Evolutionary conservation across 495 filamentous ascomycete species (phyloP).

Genomic region (Neurospora intermedia): DNA sequence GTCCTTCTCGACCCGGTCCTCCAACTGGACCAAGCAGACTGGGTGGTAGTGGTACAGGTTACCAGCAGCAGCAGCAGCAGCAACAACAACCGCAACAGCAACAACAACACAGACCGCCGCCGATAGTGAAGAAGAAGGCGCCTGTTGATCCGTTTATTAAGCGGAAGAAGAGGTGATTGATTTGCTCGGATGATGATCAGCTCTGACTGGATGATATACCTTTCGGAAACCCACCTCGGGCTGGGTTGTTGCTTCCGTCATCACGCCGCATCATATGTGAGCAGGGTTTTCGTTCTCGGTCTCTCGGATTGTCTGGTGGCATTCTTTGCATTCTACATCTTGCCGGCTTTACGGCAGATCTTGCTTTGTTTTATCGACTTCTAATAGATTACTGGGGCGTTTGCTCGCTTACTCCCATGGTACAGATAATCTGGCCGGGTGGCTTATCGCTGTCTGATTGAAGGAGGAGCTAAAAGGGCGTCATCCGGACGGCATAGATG

Average conservation of each 20-base stretch:
- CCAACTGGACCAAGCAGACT: constrained; percentile 7
- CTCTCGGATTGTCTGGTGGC: not conserved
- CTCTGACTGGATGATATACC: not conserved
- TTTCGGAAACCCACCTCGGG: not conserved
- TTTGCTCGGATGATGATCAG: not conserved
- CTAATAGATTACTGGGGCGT: not conserved
- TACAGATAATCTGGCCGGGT: not conserved
- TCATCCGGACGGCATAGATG: not conserved
- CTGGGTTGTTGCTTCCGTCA: not conserved
- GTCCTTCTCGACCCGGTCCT: not conserved
- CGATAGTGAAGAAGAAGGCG: constrained; percentile 22
- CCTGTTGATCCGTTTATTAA: constrained; percentile 34
- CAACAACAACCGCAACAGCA: not conserved
- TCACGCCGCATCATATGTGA: not conserved
- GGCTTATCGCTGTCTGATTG: not conserved
- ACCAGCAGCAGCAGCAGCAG: not conserved
- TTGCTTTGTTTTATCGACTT: not conserved
- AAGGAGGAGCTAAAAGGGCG: not conserved
- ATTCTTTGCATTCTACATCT: not conserved
- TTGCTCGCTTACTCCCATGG: not conserved
- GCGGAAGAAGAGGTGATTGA: constrained; percentile 23
- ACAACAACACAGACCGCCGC: not conserved
- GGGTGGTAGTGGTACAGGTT: not conserved
- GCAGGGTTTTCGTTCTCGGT: not conserved
- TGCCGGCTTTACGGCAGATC: not conserved